Percentiles rank a stretch among this genome's conserved stretches.
These are phyloP conservation scores for Limonium bicolor DNA, from an alignment of 148 eudicot genomes.

Conservation along the genomic window DNA sequence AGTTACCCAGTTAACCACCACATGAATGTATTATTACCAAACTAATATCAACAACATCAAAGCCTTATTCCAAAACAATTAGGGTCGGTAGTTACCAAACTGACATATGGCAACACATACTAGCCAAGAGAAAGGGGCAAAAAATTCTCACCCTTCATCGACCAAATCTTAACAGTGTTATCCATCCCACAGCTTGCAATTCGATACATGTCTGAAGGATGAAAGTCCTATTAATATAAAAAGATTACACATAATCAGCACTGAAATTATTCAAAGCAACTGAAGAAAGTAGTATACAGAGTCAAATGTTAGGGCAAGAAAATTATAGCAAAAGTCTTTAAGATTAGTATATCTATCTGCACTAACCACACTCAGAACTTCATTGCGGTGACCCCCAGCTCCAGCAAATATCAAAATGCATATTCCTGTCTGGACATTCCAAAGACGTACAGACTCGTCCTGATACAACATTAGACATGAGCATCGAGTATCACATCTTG, in stretches of 20 bases:
- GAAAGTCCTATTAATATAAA: constrained; percentile 51
- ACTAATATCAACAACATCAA: too few relatives aligned
- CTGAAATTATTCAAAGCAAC: background rate
- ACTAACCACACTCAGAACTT: constrained; percentile 93
- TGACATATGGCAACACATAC: too few relatives aligned
- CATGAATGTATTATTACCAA: too few relatives aligned
- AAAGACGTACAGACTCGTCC: constrained; percentile 98
- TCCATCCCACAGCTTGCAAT: constrained; percentile 99
- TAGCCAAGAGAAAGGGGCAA: too few relatives aligned
- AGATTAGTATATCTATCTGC: constrained; percentile 1
- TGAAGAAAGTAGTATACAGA: background rate
- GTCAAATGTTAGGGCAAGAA: background rate
- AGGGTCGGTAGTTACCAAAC: too few relatives aligned
- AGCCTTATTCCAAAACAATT: too few relatives aligned
- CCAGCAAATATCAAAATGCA: constrained; percentile 98
- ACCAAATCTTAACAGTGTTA: constrained; percentile 94
- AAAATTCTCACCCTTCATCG: constrained; percentile 67
- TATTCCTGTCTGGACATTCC: constrained; percentile 97
- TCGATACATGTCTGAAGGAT: constrained; percentile 90
- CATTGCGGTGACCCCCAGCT: constrained; percentile 98
- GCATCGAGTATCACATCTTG: background rate
- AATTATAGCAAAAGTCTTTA: background rate
- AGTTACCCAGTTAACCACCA: too few relatives aligned
- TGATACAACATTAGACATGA: constrained; percentile 12
- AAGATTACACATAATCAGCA: background rate